A percentile compares a stretch with the other conserved stretches of the same genome.
Conservation (phyloP, 2,329 filamentous ascomycete genomes). For the Phaeophleospora eucalypticola region DNA sequence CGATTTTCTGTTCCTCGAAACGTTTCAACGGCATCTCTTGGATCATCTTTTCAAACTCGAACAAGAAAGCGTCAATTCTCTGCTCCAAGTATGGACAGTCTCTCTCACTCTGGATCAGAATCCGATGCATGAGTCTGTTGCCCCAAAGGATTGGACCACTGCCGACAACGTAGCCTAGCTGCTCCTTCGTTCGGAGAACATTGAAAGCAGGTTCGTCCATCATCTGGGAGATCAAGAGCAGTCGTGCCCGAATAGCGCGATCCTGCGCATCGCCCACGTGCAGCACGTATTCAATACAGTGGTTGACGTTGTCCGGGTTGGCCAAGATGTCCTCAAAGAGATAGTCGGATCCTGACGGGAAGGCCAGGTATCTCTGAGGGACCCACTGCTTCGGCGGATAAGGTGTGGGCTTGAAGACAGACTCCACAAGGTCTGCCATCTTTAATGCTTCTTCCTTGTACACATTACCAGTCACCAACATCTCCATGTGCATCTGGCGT, state of each 20-base stretch:
- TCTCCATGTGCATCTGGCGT: slow-evolving; percentile 79
- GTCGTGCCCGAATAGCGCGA: slow-evolving; percentile 66
- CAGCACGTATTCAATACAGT: slow-evolving; percentile 49
- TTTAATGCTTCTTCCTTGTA: slow-evolving; percentile 89
- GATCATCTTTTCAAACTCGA: slow-evolving; percentile 61
- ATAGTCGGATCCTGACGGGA: slow-evolving; percentile 77
- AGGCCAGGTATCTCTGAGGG: slow-evolving; percentile 68
- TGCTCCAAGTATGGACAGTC: slow-evolving; percentile 77
- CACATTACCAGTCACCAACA: slow-evolving; percentile 85
- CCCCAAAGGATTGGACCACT: slow-evolving; percentile 71
- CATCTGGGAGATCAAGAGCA: slow-evolving; percentile 81
- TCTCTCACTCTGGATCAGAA: slow-evolving; percentile 91
- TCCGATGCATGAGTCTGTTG: slow-evolving; percentile 72
- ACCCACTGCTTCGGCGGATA: slow-evolving; percentile 77
- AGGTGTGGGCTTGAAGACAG: slow-evolving; percentile 66
- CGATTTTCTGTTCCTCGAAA: slow-evolving; percentile 88
- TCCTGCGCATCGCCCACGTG: slow-evolving; percentile 51
- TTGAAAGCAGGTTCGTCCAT: slow-evolving; percentile 92
- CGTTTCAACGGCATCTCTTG: slow-evolving; percentile 73
- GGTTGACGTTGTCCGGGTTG: slow-evolving; percentile 77
- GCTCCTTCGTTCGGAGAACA: slow-evolving; percentile 91
- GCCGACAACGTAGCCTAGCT: slow-evolving; percentile 95
- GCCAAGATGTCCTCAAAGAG: slow-evolving; percentile 76
- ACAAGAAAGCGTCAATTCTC: slow-evolving; percentile 81
- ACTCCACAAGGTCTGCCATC: slow-evolving; percentile 77